Percentiles rank a stretch among this genome's conserved stretches.
phyloP scores from a whole-genome alignment of 2,329 filamentous ascomycete genomes.

The Setomelanomma holmii region DNA sequence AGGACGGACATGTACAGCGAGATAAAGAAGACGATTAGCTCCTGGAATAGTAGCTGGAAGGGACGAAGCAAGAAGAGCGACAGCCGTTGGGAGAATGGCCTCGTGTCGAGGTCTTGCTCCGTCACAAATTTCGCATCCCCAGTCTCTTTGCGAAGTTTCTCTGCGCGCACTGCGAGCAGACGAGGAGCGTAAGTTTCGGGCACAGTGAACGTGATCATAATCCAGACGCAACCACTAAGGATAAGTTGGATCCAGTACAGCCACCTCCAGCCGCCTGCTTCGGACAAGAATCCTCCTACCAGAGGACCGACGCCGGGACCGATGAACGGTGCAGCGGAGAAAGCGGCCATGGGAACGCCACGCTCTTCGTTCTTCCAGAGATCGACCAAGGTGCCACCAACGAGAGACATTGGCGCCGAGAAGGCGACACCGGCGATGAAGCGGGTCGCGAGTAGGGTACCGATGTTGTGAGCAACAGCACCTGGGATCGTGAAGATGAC shows the following conservation, averaged over 20 bases:
- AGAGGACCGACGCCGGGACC: conserved; percentile 73
- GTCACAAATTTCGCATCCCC: conserved; percentile 74
- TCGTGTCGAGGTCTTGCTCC: conserved; percentile 78
- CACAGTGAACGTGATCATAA: conserved; percentile 84
- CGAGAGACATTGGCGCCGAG: conserved; percentile 84
- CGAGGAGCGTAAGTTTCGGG: conserved; percentile 88
- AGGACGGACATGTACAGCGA: conserved; percentile 85
- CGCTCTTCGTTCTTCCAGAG: conserved; percentile 85
- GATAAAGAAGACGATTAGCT: conserved; percentile 86
- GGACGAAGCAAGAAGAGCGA: conserved; percentile 79
- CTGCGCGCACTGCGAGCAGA: conserved; percentile 73
- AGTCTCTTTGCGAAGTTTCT: conserved; percentile 73
- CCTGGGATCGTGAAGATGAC: conserved; percentile 83
- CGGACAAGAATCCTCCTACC: conserved; percentile 74
- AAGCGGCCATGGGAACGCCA: conserved; percentile 86
- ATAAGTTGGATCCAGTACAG: conserved; percentile 89
- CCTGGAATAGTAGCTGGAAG: conserved; percentile 83
- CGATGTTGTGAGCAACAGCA: conserved; percentile 77
- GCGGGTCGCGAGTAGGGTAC: conserved; percentile 76
- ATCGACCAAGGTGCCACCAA: conserved; percentile 82
- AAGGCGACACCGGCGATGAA: conserved; percentile 84
- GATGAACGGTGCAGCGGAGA: conserved; percentile 81
- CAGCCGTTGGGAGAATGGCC: conserved; percentile 72
- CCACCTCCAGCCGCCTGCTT: conserved; percentile 79
- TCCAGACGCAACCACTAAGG: conserved; percentile 71